Evolutionary conservation across 768 basidiomycete genomes (phyloP).

Genomic region (Mycena olivaceomarginata): DNA sequence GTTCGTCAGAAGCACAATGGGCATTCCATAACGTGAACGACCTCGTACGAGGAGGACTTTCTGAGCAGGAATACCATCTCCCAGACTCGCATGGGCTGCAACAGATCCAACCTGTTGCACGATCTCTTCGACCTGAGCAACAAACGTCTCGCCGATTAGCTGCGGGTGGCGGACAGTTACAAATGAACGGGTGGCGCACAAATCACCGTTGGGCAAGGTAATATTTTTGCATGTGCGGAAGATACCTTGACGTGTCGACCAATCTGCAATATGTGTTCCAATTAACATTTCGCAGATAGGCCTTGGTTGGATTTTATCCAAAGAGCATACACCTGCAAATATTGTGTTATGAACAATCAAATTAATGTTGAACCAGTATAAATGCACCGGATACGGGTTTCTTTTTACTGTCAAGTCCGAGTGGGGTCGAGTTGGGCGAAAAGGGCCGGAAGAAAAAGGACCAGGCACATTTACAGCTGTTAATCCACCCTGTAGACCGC

Average conservation of each 20-base stretch:
- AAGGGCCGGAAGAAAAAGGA: too few relatives aligned
- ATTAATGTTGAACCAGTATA: too few relatives aligned
- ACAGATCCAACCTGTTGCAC: not conserved
- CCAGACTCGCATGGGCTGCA: not conserved
- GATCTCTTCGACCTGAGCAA: not conserved
- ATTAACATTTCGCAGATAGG: not conserved
- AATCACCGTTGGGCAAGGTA: not conserved
- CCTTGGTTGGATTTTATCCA: not conserved
- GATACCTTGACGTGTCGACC: not conserved
- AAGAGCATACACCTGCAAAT: not conserved
- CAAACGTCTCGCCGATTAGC: not conserved
- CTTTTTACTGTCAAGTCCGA: too few relatives aligned
- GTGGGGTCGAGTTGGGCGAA: too few relatives aligned
- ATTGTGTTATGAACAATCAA: too few relatives aligned
- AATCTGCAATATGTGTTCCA: not conserved
- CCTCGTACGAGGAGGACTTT: not conserved
- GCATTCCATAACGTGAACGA: not conserved
- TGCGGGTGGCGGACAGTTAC: not conserved
- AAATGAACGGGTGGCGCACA: not conserved
- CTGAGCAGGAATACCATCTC: not conserved
- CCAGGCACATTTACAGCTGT: too few relatives aligned
- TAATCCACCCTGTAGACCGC: too few relatives aligned
- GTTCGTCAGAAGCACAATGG: not conserved
- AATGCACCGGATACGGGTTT: too few relatives aligned
- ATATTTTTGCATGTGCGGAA: not conserved